Evolutionary conservation across 2,329 filamentous ascomycete species (phyloP), one percentile per base, ranked within the genome.

Genomic region (Aspergillus sp.): DNA sequence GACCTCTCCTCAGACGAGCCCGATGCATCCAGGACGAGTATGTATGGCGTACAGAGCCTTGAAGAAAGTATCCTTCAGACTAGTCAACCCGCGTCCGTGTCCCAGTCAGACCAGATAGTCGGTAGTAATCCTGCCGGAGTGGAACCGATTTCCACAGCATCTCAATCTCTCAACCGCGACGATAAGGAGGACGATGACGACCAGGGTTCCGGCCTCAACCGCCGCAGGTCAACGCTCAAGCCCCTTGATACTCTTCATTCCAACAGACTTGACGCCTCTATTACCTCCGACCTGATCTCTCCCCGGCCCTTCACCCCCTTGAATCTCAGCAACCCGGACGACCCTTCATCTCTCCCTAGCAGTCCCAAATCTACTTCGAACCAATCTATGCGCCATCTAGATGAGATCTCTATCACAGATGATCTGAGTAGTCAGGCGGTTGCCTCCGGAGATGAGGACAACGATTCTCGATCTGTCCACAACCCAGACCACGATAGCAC

Each of bases 361-460:
- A 87, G 85, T 54, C 86, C 86, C 1, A 85, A 84, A 62, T 87
- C 85, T 3, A 77, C 78, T 3, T 86, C 85, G 6, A 79, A 84
- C n/a, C 82, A 82, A 49, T 88, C 85, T 0, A 76, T 86, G 58
- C 80, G 81, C 59, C 78, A 84, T 17, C 82, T 84, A n/a, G 86
- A 88, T 69, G 80, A 86, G 68, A 82, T 84, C 55, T 80, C 79
- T 48, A 75, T 81, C 8, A 76, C 79, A 7, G 84, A 87, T 64
- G 86, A 86, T 41, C 77, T 76, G 51, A 79, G 76, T 27, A 86
- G 82, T 63, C 85, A 87, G 67, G 82, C 80, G 3, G 73, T 86
- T 15, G 78, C 75, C 15, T 86, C 83, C 69, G 78, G 82, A 64
- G 79, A 88, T 66, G 80, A 86, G 70, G 88, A 84, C 72, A 82